Evolutionary conservation across 148 eudicot species (phyloP).

Genomic region (Rhododendron henanense): DNA sequence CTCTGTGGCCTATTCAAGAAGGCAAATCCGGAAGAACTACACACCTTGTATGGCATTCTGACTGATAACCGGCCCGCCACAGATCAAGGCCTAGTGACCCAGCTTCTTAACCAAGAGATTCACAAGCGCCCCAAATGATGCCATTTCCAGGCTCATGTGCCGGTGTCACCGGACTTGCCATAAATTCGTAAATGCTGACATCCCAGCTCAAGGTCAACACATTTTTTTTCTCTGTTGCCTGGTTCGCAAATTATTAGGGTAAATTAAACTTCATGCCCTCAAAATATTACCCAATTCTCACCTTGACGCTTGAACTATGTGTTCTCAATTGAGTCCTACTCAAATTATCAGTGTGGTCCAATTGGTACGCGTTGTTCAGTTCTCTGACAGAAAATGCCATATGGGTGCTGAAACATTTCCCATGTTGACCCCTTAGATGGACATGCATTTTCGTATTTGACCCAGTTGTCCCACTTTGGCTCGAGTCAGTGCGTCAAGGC

Average conservation of each 20-base stretch:
- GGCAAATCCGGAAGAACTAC: slow-evolving; percentile 68
- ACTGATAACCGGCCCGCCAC: slow-evolving; percentile 18
- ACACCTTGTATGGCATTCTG: slow-evolving; percentile 33
- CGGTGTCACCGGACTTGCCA: slow-evolving; percentile 17
- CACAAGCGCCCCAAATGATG: slow-evolving; percentile 48
- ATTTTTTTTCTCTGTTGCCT: background rate
- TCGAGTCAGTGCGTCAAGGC: background rate
- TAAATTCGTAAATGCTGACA: slow-evolving; percentile 16
- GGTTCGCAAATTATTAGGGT: background rate
- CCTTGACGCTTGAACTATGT: background rate
- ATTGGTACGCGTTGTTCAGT: background rate
- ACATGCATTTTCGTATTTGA: background rate
- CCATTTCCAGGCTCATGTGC: slow-evolving; percentile 19
- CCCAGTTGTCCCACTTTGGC: background rate
- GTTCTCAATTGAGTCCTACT: background rate
- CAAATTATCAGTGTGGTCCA: background rate
- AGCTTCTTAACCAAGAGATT: slow-evolving; percentile 63
- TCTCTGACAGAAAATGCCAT: background rate
- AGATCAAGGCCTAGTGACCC: slow-evolving; percentile 31
- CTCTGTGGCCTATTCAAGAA: slow-evolving; percentile 66
- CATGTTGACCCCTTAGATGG: background rate
- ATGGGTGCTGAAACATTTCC: background rate
- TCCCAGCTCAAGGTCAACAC: background rate
- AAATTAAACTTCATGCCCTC: background rate
- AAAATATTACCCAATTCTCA: background rate